Percentiles rank a stretch among this genome's conserved stretches.
These are phyloP conservation scores for Cystobasidium sp. DNA, from an alignment of 1,284 basidiomycete species.

Conservation along the genomic window DNA sequence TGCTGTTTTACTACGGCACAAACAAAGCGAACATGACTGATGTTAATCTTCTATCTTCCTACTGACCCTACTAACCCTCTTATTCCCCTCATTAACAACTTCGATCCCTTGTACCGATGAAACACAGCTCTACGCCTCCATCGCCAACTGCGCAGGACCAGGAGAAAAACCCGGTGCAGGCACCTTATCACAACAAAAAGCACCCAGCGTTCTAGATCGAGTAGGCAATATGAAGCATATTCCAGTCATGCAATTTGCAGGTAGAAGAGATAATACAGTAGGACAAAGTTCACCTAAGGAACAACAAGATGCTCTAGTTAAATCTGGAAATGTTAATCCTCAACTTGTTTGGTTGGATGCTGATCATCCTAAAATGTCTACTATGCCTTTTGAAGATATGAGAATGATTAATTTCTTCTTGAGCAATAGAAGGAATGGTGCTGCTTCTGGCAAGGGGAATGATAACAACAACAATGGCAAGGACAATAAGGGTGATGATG, in stretches of 20 bases:
- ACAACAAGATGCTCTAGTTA: conserved; percentile 17
- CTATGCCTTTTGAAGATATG: conserved; percentile 30
- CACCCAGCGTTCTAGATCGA: not conserved
- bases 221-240: conserved; percentile 33
- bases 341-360: conserved; percentile 19
- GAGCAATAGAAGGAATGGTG: conserved; percentile 9
- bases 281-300: conserved; percentile 21
- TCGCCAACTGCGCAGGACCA: conserved; percentile 32
- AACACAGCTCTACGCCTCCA: conserved; percentile 25
- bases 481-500: not conserved
- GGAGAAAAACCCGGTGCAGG: conserved; percentile 35
- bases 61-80: not conserved
- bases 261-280: conserved; percentile 35
- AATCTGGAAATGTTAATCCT: conserved; percentile 16
- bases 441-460: conserved; percentile 2
- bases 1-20: not conserved
- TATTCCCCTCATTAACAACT: not conserved
- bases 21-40: no score
- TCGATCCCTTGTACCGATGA: not conserved
- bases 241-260: conserved; percentile 41
- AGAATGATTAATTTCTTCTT: conserved; percentile 36
- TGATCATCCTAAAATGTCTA: conserved; percentile 32
- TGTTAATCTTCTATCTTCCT: not conserved
- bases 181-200: conserved; percentile 39
- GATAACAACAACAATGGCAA: not conserved